A percentile compares a stretch with the other conserved stretches of the same genome.
Conservation (phyloP, 1,284 basidiomycete species). For the Quambalaria eucalypti region DNA sequence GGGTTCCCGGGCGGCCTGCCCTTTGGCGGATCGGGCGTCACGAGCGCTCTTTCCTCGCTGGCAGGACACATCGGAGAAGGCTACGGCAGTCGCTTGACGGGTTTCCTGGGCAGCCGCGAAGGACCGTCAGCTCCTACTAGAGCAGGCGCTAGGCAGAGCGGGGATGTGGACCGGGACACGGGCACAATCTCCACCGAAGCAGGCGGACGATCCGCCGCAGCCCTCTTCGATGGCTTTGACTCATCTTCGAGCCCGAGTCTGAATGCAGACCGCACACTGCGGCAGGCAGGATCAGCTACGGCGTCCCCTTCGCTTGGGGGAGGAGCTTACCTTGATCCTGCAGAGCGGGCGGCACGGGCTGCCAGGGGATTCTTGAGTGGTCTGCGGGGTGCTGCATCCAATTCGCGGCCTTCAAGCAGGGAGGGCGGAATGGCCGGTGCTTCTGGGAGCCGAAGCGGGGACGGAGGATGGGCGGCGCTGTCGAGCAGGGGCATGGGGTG, state of each 20-base stretch:
- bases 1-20: neutral
- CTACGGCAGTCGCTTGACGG: neutral
- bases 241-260: no score
- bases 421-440: no score
- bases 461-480: slow-evolving; percentile 15
- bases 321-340: neutral
- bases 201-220: slow-evolving; percentile 6
- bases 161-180: slow-evolving; percentile 6
- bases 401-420: neutral
- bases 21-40: neutral
- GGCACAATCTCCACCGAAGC: neutral
- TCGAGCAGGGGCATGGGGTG: slow-evolving; percentile 15
- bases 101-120: neutral
- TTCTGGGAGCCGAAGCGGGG: neutral
- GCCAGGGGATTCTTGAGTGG: slow-evolving; percentile 24
- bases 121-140: neutral
- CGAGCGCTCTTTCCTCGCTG: neutral
- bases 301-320: neutral
- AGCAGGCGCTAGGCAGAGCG: neutral
- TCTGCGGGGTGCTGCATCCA: neutral
- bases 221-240: slow-evolving; percentile 20
- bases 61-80: neutral
- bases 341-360: slow-evolving; percentile 19
- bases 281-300: neutral
- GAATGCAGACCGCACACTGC: slow-evolving; percentile 1